A percentile compares a stretch with the other conserved stretches of the same genome.
Evolutionary conservation across 352 stramenopile species (phyloP).

Genomic region (Phytopythium mirpurense): DNA sequence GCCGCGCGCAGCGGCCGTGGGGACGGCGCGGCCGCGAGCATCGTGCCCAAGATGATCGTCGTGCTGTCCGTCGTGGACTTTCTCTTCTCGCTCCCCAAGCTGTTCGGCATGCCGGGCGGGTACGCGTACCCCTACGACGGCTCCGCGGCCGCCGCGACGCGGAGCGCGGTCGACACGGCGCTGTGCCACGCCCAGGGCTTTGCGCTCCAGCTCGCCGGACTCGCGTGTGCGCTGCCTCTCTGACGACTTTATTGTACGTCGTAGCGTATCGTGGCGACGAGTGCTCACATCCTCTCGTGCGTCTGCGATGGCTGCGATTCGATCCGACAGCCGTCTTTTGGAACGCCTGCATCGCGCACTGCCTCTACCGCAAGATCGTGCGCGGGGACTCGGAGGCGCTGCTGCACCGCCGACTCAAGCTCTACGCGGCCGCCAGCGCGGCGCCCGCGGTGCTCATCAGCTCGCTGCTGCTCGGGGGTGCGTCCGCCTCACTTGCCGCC

Average conservation of each 20-base stretch:
- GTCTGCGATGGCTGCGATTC: too few species aligned
- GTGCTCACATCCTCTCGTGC: not conserved
- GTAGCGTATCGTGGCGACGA: too few species aligned
- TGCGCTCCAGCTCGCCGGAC: conserved; percentile 34
- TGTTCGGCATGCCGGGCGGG: conserved; percentile 40
- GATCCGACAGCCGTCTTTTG: conserved; percentile 38
- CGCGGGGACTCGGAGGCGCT: conserved; percentile 54
- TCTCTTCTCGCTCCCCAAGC: conserved; percentile 40
- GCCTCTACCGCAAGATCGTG: conserved; percentile 68
- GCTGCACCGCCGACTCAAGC: conserved; percentile 50
- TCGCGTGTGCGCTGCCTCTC: conserved; percentile 38
- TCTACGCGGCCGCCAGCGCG: conserved; percentile 48
- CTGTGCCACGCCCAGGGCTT: conserved; percentile 54
- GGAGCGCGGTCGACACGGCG: conserved; percentile 4
- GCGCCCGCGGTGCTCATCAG: conserved; percentile 35
- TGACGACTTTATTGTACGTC: not conserved
- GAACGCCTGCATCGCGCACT: conserved; percentile 68
- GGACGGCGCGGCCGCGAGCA: conserved; percentile 19
- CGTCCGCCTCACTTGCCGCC: not conserved
- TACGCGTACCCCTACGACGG: too few species aligned
- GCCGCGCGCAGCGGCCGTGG: not conserved
- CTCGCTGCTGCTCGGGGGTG: conserved; percentile 30
- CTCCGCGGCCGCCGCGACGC: too few species aligned
- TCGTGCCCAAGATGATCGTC: conserved; percentile 69
- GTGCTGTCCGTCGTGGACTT: conserved; percentile 65